phyloP scores from a whole-genome alignment of 257 asterid genomes.

The Nicotiana otophora region DNA sequence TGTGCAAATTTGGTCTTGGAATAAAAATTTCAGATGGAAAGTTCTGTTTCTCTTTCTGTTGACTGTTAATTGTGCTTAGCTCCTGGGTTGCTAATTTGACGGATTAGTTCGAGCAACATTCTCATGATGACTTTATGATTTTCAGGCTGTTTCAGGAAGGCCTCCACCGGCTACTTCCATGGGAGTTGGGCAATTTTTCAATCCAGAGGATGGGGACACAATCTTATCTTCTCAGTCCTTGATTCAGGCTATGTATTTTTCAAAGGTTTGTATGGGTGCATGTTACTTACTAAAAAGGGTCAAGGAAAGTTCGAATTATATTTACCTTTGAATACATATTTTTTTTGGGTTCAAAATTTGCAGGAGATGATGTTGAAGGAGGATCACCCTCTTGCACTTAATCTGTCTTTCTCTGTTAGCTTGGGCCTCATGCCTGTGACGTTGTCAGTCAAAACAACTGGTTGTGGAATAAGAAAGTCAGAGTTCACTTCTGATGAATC shows the following conservation, averaged over 20 bases:
- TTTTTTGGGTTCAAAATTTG: slow-evolving; percentile 26
- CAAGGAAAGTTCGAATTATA: not conserved
- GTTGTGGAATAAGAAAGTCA: slow-evolving; percentile 81
- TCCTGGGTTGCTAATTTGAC: not conserved
- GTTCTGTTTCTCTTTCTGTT: not conserved
- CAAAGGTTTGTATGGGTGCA: slow-evolving; percentile 44
- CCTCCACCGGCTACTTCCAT: slow-evolving; percentile 97
- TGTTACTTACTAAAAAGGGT: slow-evolving; percentile 1
- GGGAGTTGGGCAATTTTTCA: slow-evolving; percentile 98
- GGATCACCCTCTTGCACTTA: slow-evolving; percentile 91
- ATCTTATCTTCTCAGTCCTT: slow-evolving; percentile 46
- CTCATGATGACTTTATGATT: slow-evolving; percentile 21
- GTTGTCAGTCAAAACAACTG: slow-evolving; percentile 64
- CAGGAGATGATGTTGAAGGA: slow-evolving; percentile 71
- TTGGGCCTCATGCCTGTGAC: slow-evolving; percentile 85
- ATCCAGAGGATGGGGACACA: slow-evolving; percentile 62
- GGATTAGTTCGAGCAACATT: not conserved
- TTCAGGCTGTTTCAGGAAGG: slow-evolving; percentile 88
- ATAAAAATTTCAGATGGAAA: not conserved
- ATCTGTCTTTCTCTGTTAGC: slow-evolving; percentile 75
- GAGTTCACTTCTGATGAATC: slow-evolving; percentile 63
- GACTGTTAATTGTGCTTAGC: not conserved
- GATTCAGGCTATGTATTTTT: slow-evolving; percentile 43
- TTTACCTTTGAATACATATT: not conserved
- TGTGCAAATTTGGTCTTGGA: not conserved